These are phyloP conservation scores for Epichloe hybrida DNA, from an alignment of 2,329 filamentous ascomycete genomes.

Conservation along the genomic window DNA sequence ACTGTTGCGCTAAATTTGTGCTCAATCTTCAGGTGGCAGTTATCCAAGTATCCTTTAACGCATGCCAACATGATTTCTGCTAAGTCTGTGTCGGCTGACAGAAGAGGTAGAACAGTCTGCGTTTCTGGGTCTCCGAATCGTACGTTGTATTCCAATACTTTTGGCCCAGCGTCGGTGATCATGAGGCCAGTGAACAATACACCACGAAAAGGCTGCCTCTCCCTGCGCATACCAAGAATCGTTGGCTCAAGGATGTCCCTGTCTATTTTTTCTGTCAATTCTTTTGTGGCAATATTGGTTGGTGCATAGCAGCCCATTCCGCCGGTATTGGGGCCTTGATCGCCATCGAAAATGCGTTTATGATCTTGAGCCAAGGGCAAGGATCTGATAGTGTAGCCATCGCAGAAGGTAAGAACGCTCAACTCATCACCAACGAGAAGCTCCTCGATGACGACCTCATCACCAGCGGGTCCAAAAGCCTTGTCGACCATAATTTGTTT, in stretches of 20 bases:
- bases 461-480: slow-evolving; percentile 74
- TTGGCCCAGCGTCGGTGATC: slow-evolving; percentile 71
- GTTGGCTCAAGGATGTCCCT: slow-evolving; percentile 77
- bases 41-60: slow-evolving; percentile 58
- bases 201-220: slow-evolving; percentile 60
- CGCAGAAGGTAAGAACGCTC: slow-evolving; percentile 80
- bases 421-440: slow-evolving; percentile 84
- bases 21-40: slow-evolving; percentile 54
- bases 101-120: slow-evolving; percentile 68
- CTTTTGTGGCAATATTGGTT: slow-evolving; percentile 64
- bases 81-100: slow-evolving; percentile 67
- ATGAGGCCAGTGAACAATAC: slow-evolving; percentile 85
- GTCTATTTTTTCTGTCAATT: slow-evolving; percentile 65
- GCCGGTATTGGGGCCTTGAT: slow-evolving; percentile 84
- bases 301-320: slow-evolving; percentile 97
- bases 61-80: slow-evolving; percentile 83
- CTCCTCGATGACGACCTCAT: slow-evolving; percentile 92
- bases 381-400: slow-evolving; percentile 71
- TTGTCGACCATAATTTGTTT: slow-evolving; percentile 82
- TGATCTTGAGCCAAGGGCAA: slow-evolving; percentile 91
- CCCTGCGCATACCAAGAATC: slow-evolving; percentile 72
- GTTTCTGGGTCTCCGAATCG: slow-evolving; percentile 88
- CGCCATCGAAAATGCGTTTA: slow-evolving; percentile 85
- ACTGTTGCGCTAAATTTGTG: slow-evolving; percentile 73
- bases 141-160: slow-evolving; percentile 85